Conservation (phyloP, 345 rosid species). For the Nasturtium officinale region DNA sequence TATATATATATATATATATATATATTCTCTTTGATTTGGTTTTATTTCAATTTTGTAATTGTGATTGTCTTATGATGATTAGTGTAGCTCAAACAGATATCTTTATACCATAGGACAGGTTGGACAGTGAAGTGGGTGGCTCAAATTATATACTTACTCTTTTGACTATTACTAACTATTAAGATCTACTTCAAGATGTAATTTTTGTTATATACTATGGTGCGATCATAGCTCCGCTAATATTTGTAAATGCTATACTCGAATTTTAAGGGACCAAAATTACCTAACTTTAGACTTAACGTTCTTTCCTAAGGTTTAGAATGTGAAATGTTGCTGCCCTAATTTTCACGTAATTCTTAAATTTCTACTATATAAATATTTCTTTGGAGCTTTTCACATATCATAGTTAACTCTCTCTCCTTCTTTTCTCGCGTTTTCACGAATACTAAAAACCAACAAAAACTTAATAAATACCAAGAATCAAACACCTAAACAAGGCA, state of each 20-base stretch:
- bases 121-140: neutral
- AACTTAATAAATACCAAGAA: slow-evolving; percentile 16
- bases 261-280: neutral
- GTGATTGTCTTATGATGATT: neutral
- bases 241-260: neutral
- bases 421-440: neutral
- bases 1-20: neutral
- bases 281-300: neutral
- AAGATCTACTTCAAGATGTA: neutral
- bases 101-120: neutral
- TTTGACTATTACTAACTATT: neutral
- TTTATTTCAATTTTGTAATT: neutral
- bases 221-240: neutral
- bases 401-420: neutral
- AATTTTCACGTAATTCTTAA: neutral
- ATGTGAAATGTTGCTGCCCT: neutral
- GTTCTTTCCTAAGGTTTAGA: neutral
- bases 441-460: neutral
- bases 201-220: neutral
- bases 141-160: neutral
- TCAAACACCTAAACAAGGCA: neutral
- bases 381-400: neutral
- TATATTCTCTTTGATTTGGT: neutral
- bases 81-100: neutral
- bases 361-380: neutral